These are phyloP conservation scores for Geranium rotundifolium DNA, from an alignment of 345 rosid species.

Conservation along the genomic window DNA sequence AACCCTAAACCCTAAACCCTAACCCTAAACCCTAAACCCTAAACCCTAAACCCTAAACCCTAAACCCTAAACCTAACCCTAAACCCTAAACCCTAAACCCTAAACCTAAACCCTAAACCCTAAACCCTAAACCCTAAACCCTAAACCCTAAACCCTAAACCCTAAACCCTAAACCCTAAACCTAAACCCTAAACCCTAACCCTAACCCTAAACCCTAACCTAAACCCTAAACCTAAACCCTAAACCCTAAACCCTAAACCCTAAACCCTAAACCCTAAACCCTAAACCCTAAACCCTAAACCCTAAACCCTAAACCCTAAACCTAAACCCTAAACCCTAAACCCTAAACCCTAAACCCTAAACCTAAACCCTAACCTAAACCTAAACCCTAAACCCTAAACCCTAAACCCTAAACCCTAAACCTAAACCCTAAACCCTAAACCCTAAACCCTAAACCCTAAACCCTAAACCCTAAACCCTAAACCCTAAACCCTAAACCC, in stretches of 20 bases:
- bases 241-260: conserved; percentile 7
- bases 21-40: conserved; percentile 1
- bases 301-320: conserved; percentile 11
- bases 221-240: too few species aligned
- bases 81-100: conserved; percentile 13
- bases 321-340: conserved; percentile 8
- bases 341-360: conserved; percentile 4
- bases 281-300: conserved; percentile 10
- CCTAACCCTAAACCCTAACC: too few species aligned
- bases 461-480: conserved; percentile 6
- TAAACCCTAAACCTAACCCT: conserved; percentile 10
- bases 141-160: conserved; percentile 12
- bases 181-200: too few species aligned
- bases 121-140: conserved; percentile 20
- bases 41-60: conserved; percentile 6
- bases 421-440: conserved; percentile 8
- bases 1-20: conserved; percentile 4
- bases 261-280: conserved; percentile 14
- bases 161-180: too few species aligned
- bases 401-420: conserved; percentile 10
- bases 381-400: conserved; percentile 7
- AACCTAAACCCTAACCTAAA: conserved; percentile 4
- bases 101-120: conserved; percentile 16
- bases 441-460: conserved; percentile 13
- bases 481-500: too few species aligned